A percentile compares a stretch with the other conserved stretches of the same genome.
Evolutionary conservation across 768 basidiomycete species (phyloP).

Genomic region (Pisolithus tinctorius): DNA sequence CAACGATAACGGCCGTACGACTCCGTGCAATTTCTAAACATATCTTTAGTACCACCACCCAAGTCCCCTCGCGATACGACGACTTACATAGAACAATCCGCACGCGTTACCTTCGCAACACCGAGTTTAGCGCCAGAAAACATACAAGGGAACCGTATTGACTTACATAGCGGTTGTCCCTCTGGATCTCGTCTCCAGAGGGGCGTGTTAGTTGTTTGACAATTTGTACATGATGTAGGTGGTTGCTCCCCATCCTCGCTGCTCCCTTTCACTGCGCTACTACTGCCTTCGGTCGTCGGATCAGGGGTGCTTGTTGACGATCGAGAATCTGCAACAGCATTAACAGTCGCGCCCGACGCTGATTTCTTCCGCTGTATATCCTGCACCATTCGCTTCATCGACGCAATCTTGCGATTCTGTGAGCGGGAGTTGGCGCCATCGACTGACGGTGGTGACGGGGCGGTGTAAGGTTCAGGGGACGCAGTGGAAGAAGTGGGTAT

Average conservation of each 20-base stretch:
- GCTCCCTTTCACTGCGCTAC: slow-evolving; percentile 30
- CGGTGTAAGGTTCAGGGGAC: slow-evolving; percentile 71
- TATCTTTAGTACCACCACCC: slow-evolving; percentile 7
- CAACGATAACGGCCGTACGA: slow-evolving; percentile 87
- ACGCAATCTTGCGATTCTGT: slow-evolving; percentile 53
- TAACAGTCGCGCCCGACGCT: slow-evolving; percentile 14
- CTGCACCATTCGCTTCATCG: slow-evolving; percentile 54
- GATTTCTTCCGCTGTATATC: slow-evolving; percentile 52
- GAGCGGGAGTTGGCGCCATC: slow-evolving; percentile 38
- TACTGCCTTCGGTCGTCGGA: slow-evolving; percentile 29
- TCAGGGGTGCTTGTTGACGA: slow-evolving; percentile 69
- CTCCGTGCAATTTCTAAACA: slow-evolving; percentile 86
- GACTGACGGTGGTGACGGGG: slow-evolving; percentile 66
- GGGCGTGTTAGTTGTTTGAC: slow-evolving; percentile 92
- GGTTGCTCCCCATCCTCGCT: slow-evolving; percentile 63
- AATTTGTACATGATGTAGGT: slow-evolving; percentile 89
- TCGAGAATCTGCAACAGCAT: slow-evolving; percentile 29
- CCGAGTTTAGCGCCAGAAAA: slow-evolving; percentile 10
- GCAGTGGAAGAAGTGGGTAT: slow-evolving; percentile 60
- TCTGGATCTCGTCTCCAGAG: slow-evolving; percentile 91
- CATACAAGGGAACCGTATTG: slow-evolving; percentile 1
- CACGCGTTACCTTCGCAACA: slow-evolving; percentile 69
- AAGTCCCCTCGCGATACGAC: background rate
- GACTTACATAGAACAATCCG: slow-evolving; percentile 84
- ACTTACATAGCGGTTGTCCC: slow-evolving; percentile 84